Conservation (phyloP, 2,329 filamentous ascomycete genomes). For the Calonectria fujianensis region DNA sequence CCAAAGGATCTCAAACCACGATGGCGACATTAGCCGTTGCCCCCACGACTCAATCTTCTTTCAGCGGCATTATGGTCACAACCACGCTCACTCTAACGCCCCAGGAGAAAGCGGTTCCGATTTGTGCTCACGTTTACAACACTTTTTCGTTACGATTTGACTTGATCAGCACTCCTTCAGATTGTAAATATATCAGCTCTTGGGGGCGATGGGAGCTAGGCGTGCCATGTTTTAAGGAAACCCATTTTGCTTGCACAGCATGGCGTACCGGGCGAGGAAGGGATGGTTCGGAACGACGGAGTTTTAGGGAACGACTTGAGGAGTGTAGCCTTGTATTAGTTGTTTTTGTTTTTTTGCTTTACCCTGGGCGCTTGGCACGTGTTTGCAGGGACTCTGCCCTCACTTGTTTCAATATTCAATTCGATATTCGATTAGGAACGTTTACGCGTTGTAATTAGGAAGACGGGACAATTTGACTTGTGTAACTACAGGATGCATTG, state of each 20-base stretch:
- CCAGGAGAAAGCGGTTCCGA: slow-evolving; percentile 41
- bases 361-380: slow-evolving; percentile 42
- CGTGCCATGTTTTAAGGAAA: slow-evolving; percentile 49
- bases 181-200: slow-evolving; percentile 37
- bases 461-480: slow-evolving; percentile 38
- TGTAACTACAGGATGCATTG: slow-evolving; percentile 31
- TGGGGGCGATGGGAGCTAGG: slow-evolving; percentile 43
- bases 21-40: slow-evolving; percentile 64
- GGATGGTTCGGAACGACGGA: slow-evolving; percentile 48
- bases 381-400: slow-evolving; percentile 40
- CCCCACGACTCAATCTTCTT: slow-evolving; percentile 10
- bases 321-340: slow-evolving; percentile 44
- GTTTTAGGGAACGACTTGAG: slow-evolving; percentile 48
- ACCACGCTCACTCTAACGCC: slow-evolving; percentile 41
- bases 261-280: slow-evolving; percentile 52
- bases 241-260: slow-evolving; percentile 52
- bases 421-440: slow-evolving; percentile 31
- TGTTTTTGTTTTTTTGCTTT: slow-evolving; percentile 40
- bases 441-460: slow-evolving; percentile 43
- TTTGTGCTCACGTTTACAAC: slow-evolving; percentile 49
- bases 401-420: slow-evolving; percentile 42
- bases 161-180: slow-evolving; percentile 40
- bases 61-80: slow-evolving; percentile 28
- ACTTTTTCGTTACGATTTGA: slow-evolving; percentile 49
- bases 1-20: slow-evolving; percentile 67